These are phyloP conservation scores for Symbiotaphrina buchneri DNA, from an alignment of 495 filamentous ascomycete species.

Conservation along the genomic window DNA sequence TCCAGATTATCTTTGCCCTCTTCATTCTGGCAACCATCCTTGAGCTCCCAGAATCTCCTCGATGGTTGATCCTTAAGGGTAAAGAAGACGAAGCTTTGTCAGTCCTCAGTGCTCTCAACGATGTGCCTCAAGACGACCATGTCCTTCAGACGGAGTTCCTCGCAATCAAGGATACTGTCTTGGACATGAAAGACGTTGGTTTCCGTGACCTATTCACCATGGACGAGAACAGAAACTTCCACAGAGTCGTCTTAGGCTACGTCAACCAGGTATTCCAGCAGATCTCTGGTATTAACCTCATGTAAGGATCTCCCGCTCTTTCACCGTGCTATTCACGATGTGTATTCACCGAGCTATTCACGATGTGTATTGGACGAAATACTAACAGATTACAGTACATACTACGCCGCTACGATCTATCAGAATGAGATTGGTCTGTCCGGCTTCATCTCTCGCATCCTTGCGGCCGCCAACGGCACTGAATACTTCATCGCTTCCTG, in stretches of 20 bases:
- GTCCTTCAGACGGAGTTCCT: constrained; percentile 39
- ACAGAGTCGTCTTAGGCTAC: constrained; percentile 45
- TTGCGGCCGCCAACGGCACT: constrained; percentile 52
- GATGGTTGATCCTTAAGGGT: constrained; percentile 53
- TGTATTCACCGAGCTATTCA: no score
- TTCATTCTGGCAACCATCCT: constrained; percentile 36
- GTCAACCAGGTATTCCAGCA: constrained; percentile 67
- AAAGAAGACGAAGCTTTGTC: constrained; percentile 39
- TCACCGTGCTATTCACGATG: no score
- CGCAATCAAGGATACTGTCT: constrained; percentile 53
- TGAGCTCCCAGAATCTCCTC: constrained; percentile 46
- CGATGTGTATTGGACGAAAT: no score
- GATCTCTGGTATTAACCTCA: constrained; percentile 52
- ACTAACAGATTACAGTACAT: no score
- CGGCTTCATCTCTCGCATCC: constrained; percentile 32
- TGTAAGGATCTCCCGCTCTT: no score
- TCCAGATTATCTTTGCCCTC: constrained; percentile 45
- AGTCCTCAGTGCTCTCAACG: constrained; percentile 36
- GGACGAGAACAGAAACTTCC: no score
- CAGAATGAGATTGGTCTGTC: constrained; percentile 28
- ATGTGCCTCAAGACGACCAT: constrained; percentile 24
- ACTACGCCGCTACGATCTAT: constrained; percentile 45
- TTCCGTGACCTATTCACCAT: constrained; percentile 52
- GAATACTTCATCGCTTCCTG: constrained; percentile 56
- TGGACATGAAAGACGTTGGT: constrained; percentile 42